Conservation (phyloP, 176 grass and related monocot species). For the Cenchrus purpureus region DNA sequence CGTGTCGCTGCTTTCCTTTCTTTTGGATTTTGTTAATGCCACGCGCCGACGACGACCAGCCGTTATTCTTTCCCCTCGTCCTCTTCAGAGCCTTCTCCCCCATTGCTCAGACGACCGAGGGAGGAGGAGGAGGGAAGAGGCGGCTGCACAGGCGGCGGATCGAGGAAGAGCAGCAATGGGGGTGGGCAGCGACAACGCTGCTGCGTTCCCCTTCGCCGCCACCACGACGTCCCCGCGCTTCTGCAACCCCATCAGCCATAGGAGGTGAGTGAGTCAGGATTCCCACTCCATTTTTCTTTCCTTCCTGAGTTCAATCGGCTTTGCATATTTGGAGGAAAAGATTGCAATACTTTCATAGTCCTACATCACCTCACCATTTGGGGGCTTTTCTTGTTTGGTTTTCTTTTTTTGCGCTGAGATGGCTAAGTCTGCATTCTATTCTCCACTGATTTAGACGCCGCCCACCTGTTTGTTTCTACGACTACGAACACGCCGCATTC, state of each 20-base stretch:
- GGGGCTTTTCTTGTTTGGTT: neutral
- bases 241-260: conserved; percentile 47
- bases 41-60: conserved; percentile 5
- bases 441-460: neutral
- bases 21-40: conserved; percentile 26
- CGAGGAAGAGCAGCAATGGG: conserved; percentile 28
- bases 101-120: neutral
- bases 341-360: neutral
- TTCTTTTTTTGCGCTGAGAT: neutral
- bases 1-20: neutral
- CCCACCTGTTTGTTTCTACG: neutral
- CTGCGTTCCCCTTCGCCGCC: conserved; percentile 41
- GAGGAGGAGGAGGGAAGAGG: neutral
- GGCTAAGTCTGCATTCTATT: neutral
- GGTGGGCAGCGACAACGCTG: conserved; percentile 36
- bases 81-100: neutral
- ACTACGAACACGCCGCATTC: neutral
- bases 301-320: neutral
- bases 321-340: neutral
- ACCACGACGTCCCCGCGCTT: conserved; percentile 47
- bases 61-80: conserved; percentile 44
- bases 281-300: neutral
- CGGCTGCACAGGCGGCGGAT: no score
- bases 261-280: conserved; percentile 19
- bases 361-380: neutral